Percentiles rank a stretch among this genome's conserved stretches.
Evolutionary conservation across 495 filamentous ascomycete species (phyloP).

Genomic region (Hypomontagnella monticulosa): DNA sequence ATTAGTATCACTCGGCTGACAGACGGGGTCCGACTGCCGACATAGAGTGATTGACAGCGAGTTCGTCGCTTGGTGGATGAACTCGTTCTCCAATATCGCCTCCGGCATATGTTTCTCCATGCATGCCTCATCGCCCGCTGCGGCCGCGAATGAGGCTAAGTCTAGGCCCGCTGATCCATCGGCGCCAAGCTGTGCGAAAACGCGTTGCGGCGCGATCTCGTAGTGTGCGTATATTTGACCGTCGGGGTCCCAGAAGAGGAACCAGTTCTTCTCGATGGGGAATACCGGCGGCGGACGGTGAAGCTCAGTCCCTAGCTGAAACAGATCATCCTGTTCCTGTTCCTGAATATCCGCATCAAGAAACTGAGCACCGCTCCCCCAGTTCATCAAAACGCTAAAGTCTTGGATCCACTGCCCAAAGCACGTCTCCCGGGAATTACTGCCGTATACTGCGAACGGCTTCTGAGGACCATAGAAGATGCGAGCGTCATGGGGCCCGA

Average conservation of each 20-base stretch:
- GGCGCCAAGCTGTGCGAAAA: conserved; percentile 52
- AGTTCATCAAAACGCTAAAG: conserved; percentile 57
- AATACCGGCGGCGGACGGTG: conserved; percentile 53
- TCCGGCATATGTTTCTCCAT: conserved; percentile 53
- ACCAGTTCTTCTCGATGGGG: conserved; percentile 65
- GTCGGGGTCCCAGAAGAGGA: conserved; percentile 62
- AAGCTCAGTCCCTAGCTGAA: conserved; percentile 55
- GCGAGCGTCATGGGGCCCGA: conserved; percentile 63
- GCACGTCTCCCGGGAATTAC: conserved; percentile 60
- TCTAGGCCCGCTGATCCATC: conserved; percentile 56
- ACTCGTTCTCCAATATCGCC: conserved; percentile 45
- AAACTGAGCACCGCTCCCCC: conserved; percentile 40
- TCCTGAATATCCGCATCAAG: conserved; percentile 14
- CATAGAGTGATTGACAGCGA: conserved; percentile 63
- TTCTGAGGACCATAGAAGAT: conserved; percentile 61
- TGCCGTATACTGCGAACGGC: conserved; percentile 59
- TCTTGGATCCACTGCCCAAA: conserved; percentile 64
- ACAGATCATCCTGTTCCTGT: conserved; percentile 24
- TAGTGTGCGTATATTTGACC: conserved; percentile 60
- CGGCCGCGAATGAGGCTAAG: conserved; percentile 44
- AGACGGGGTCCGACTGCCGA: conserved; percentile 54
- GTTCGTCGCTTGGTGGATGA: conserved; percentile 66
- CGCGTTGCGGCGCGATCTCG: conserved; percentile 57
- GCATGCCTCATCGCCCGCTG: conserved; percentile 50
- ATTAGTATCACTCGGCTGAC: conserved; percentile 51